These are phyloP conservation scores for Parascedosporium putredinis DNA, from an alignment of 2,329 filamentous ascomycete genomes.

Conservation along the genomic window DNA sequence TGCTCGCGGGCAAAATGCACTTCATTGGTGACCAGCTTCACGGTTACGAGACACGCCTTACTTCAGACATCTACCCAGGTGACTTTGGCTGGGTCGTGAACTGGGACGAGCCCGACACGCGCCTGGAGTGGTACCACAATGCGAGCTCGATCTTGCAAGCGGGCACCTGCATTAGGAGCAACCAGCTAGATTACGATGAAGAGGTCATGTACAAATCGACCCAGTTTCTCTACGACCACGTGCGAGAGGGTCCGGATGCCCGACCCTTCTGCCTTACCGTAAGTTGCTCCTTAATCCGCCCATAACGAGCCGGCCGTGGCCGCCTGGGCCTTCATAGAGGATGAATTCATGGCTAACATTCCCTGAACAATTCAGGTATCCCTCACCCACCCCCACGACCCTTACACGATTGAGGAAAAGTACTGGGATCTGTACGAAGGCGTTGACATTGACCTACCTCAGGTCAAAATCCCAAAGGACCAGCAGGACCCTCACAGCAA, in stretches of 20 bases:
- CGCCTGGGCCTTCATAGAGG: too few species aligned
- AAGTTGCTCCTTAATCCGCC: constrained; percentile 10
- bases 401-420: constrained; percentile 86
- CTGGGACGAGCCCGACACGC: constrained; percentile 80
- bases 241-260: constrained; percentile 62
- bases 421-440: constrained; percentile 89
- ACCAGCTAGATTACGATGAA: constrained; percentile 92
- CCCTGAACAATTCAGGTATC: constrained; percentile 46
- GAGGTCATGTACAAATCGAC: constrained; percentile 88
- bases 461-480: constrained; percentile 66
- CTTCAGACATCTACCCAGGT: constrained; percentile 90
- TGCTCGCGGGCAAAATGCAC: constrained; percentile 92
- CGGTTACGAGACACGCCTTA: constrained; percentile 84
- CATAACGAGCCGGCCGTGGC: too few species aligned
- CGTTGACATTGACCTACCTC: constrained; percentile 76
- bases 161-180: constrained; percentile 78
- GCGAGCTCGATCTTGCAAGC: constrained; percentile 88
- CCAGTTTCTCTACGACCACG: constrained; percentile 84
- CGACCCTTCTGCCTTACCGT: constrained; percentile 78
- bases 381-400: constrained; percentile 88
- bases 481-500: constrained; percentile 80
- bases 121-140: constrained; percentile 94
- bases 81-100: constrained; percentile 94
- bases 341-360: too few species aligned
- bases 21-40: constrained; percentile 93